Evolutionary conservation across 768 basidiomycete genomes (phyloP).

Genomic region (Cystofilobasidium capitatum): DNA sequence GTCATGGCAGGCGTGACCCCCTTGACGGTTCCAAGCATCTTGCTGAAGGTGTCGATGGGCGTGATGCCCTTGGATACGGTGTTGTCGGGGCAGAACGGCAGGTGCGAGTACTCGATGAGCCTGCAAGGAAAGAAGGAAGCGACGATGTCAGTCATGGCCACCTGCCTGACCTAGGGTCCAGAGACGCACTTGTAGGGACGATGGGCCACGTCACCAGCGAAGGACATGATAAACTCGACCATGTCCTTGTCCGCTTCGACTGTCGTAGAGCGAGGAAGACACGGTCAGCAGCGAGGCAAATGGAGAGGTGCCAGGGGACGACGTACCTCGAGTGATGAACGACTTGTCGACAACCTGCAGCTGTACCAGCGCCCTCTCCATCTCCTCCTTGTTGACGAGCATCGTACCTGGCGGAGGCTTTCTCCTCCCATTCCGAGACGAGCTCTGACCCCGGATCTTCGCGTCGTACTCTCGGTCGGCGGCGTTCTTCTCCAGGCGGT

Average conservation of each 20-base stretch:
- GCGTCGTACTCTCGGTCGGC: conserved; percentile 33
- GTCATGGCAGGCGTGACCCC: conserved; percentile 36
- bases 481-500: conserved; percentile 31
- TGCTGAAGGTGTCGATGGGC: conserved; percentile 32
- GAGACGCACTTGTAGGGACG: conserved; percentile 20
- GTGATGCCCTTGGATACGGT: conserved; percentile 30
- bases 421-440: conserved; percentile 5
- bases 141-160: background rate
- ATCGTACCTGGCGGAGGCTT: conserved; percentile 27
- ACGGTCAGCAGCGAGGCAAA: conserved; percentile 35
- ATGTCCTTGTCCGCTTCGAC: conserved; percentile 13
- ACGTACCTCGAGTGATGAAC: conserved; percentile 37
- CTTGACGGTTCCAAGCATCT: conserved; percentile 39
- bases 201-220: conserved; percentile 14
- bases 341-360: conserved; percentile 35
- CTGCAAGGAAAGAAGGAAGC: conserved; percentile 23
- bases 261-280: conserved; percentile 35
- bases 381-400: conserved; percentile 24
- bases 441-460: conserved; percentile 31
- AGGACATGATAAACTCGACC: conserved; percentile 3
- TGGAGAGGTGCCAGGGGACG: conserved; percentile 29
- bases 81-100: conserved; percentile 35
- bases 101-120: conserved; percentile 36
- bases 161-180: background rate
- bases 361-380: conserved; percentile 35